Evolutionary conservation across 257 asterid species (phyloP).

Genomic region (Lantana camara): DNA sequence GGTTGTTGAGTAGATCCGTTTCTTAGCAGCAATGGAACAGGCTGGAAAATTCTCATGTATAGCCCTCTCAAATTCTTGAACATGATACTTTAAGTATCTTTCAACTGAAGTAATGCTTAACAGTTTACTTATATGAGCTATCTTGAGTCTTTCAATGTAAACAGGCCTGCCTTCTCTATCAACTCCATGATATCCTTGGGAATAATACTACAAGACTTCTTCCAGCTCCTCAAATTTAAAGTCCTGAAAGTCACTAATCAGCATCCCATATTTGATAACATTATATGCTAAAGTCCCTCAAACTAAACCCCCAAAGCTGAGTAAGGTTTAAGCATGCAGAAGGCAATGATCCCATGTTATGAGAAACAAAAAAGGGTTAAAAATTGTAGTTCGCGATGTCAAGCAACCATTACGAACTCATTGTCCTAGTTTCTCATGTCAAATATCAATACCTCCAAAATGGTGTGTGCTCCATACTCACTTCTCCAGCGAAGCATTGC

Average conservation of each 20-base stretch:
- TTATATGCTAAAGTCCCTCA: conserved; percentile 11
- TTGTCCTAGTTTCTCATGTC: conserved; percentile 8
- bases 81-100: conserved; percentile 84
- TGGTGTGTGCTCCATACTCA: conserved; percentile 84
- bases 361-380: too few species aligned
- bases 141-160: conserved; percentile 94
- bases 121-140: conserved; percentile 80
- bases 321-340: too few species aligned
- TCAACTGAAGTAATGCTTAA: conserved; percentile 78
- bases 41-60: conserved; percentile 89
- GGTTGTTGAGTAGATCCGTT: conserved; percentile 76
- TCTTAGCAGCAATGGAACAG: conserved; percentile 89
- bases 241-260: conserved; percentile 55
- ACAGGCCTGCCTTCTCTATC: conserved; percentile 97
- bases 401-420: conserved; percentile 11
- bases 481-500: conserved; percentile 95
- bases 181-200: conserved; percentile 98
- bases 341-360: too few species aligned
- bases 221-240: conserved; percentile 79
- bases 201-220: conserved; percentile 87
- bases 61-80: conserved; percentile 90
- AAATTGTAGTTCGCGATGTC: conserved; percentile 9
- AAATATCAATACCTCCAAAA: conserved; percentile 67
- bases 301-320: background rate
- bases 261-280: conserved; percentile 17